Evolutionary conservation across 768 basidiomycete species (phyloP), one percentile per base, ranked within the genome.

Genomic region (Coprinopsis marcescibilis): DNA sequence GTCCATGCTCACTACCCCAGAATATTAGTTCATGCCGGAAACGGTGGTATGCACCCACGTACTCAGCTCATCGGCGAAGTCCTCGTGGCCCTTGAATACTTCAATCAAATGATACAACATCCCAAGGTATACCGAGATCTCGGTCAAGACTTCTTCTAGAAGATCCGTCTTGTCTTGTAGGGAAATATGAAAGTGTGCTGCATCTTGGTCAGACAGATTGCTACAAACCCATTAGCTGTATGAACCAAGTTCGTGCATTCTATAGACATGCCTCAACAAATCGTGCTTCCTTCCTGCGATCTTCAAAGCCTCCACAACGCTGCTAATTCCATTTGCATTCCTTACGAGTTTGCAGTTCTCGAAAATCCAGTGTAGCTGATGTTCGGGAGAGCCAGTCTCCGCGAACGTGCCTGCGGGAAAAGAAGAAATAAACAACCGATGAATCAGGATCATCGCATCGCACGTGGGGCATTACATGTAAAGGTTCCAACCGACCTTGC

Each of bases 51-150:
- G 27, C 23, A 21, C 7, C 41, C 10, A 64, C 94, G 73, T 65
- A 96, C 95, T 98, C 39, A 98, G 72, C 66, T 98, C 95, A 55
- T 96, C 93, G 2, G 89, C 93, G 62, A 98, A 97, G 56, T 92
- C 84, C 49, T 94, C 91, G 54, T 96, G 87, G 2, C 85, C 84
- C 60, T 95, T 87, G 66, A 91, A 92, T 21, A 93, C 77, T 66
- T 98, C 95, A 12, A 97, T 83, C 45, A 98, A 67, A 60, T 96
- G 92, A 62, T 98, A 99, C 35, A 97, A 69, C 82, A 97, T 90
- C 7, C 89, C 92, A 24, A 97, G 77, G 57, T 91, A 89, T n/a
- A 93, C 83, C 7, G 90, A 90, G 47, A 96, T 78, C 62, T 96
- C 93, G 3, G 88, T 91, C 38, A 89, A 81, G 41, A 94, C 80